Evolutionary conservation across 192 early-diverging fungal species (phyloP), one percentile per base, ranked within the genome.

Genomic region (Backusella psychrophila): DNA sequence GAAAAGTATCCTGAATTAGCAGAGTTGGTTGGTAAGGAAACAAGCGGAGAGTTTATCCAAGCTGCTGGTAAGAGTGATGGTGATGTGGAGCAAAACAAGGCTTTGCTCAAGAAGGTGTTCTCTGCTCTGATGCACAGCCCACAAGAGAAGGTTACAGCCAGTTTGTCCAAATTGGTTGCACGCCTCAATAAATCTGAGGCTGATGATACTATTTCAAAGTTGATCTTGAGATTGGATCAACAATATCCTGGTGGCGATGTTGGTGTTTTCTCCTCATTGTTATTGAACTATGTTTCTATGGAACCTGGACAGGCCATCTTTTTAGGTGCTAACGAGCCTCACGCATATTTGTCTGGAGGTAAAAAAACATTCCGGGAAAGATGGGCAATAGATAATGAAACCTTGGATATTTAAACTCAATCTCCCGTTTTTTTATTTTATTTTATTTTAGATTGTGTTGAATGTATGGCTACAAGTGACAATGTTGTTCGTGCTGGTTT

Each of bases 391-490:
- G 80, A 85, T 29, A 72, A 31, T 0, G 95, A 94, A 67, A 39
- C 56, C 11, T 59, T 29, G 53, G 53, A 59, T 59, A 26, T 59
- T 59, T 26, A 59, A 59, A 59, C 53, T 59, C 53, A 59, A 59
- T 59, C 9, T 59, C 53, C 53, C 53, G 53, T 26, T 59, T 26
- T 26, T 52, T n/a, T 52, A 6, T 52, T n/a, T 53, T 21, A 21
- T 53, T 21, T 56, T 21, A 56, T 56, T 56, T 15, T 41, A 46
- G 70, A 71, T 29, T 29, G 29, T 42, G 87, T 99, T 59, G 98
- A 99, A 82, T 98, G 97, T 82, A 99, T 99, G 98, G 98, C 98
- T 12, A 92, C 96, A 14, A 92, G 90, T 66, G 98, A 99, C 79
- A 99, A 99, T 78, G 98, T 99, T 3, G 93, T 99, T 6, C 93